Evolutionary conservation across 257 asterid genomes (phyloP), one percentile per base, ranked within the genome.

Genomic region (Salvia miltiorrhiza): DNA sequence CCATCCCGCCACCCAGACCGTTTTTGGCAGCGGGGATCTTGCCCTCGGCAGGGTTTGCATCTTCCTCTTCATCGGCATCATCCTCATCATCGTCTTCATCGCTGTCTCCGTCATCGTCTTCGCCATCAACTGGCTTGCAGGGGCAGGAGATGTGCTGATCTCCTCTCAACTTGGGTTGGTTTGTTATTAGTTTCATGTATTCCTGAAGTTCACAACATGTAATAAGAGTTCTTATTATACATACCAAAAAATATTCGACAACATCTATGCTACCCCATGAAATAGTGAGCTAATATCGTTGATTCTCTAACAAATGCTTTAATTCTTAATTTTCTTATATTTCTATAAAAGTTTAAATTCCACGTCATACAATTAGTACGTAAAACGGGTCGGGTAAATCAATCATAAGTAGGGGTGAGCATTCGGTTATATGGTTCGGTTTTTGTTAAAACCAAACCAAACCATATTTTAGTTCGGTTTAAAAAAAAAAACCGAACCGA

Each of bases 81-180:
- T 47, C 84, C 0, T 59, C 78, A 0, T 76, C 81, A 0, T 62
- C 75, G 0, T 80, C 80, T 0, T 71, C 82, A 0, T 73, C 83
- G 0, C 48, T 77, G 0, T 64, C 82, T 0, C 57, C 73, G 2
- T 54, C 82, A 1, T 70, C 73, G 1, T 57, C 78, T 14, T 74
- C 89, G 0, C 75, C 78, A 21, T 83, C 92, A 32, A 65, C 56
- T 7, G 82, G 84, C 63, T 79, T 47, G 37, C 40, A 9, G 45
- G 79, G 71, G 77, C 55, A 56, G 48, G 73, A 67, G 4, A 37
- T 47, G 7, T 45, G 66, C 39, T 73, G 19, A 3, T 71, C 85
- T 37, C 84, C 82, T 53, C 77, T 62, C 53, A 53, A 21, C 44
- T 61, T 69, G 26, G 74, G 76, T 44, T 45, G 77, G 55, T 59